Conservation (phyloP, 306 rosid genomes). For the Phaseolus lunatus region DNA sequence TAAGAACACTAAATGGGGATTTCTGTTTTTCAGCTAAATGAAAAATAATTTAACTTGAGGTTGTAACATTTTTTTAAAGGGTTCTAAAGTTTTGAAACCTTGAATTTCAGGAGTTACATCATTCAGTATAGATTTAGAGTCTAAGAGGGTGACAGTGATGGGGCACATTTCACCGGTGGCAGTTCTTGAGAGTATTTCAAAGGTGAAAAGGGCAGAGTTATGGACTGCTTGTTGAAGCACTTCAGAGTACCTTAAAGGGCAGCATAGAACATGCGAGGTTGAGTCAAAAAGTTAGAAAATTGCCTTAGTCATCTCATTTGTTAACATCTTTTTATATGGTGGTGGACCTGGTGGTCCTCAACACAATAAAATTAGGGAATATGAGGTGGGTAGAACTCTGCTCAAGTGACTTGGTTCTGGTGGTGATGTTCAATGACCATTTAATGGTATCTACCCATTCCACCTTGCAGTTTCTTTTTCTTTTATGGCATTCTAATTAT, state of each 20-base stretch:
- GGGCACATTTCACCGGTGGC: constrained; percentile 82
- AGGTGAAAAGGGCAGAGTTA: constrained; percentile 89
- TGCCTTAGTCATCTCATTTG: constrained; percentile 23
- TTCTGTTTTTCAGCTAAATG: constrained; percentile 12
- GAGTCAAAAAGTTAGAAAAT: constrained; percentile 35
- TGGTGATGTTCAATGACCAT: constrained; percentile 34
- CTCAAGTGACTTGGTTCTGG: constrained; percentile 39
- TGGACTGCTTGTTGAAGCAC: constrained; percentile 52
- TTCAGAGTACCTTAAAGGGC: constrained; percentile 40
- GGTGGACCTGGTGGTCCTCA: constrained; percentile 48
- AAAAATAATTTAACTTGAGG: background rate
- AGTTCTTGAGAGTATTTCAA: constrained; percentile 86
- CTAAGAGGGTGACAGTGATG: constrained; percentile 92
- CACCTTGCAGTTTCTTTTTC: constrained; percentile 13
- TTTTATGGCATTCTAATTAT: constrained; percentile 17
- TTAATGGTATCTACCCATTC: constrained; percentile 20
- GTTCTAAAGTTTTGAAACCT: constrained; percentile 8
- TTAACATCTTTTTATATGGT: constrained; percentile 28
- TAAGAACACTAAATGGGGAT: background rate
- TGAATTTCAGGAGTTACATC: constrained; percentile 79
- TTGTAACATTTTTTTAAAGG: background rate
- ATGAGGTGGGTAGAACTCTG: constrained; percentile 29
- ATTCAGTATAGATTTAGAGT: constrained; percentile 84
- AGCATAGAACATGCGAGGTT: constrained; percentile 31
- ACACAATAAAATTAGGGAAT: constrained; percentile 28